Conservation (phyloP, 2,329 filamentous ascomycete genomes). For the Cladosporium sp. region DNA sequence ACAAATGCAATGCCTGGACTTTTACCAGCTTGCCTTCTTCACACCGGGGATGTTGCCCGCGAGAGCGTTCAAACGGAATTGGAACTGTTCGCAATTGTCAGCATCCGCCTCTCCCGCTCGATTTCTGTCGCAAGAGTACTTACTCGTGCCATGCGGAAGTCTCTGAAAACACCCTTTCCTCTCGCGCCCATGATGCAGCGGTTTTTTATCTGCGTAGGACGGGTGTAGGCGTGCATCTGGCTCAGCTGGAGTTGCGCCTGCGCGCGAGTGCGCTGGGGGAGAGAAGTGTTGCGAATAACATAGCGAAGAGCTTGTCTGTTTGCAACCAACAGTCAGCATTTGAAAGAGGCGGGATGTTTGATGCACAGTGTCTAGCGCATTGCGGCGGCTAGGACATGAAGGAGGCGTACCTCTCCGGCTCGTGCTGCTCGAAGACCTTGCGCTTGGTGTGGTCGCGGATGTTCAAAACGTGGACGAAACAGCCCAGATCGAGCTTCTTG, state of each 20-base stretch:
- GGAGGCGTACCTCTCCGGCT: conserved; percentile 74
- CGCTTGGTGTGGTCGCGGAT: conserved; percentile 97
- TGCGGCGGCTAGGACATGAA: background rate
- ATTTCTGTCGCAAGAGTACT: conserved; percentile 38
- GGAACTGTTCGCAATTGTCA: conserved; percentile 57
- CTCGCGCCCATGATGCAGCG: conserved; percentile 90
- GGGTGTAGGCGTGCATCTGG: conserved; percentile 95
- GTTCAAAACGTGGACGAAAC: conserved; percentile 79
- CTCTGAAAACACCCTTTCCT: conserved; percentile 81
- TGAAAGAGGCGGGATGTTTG: no score
- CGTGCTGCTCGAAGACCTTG: conserved; percentile 80
- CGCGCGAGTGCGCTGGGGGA: conserved; percentile 75
- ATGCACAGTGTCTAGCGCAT: no score
- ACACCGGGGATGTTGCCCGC: conserved; percentile 85
- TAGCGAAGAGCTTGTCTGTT: conserved; percentile 74
- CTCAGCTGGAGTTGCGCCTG: conserved; percentile 90
- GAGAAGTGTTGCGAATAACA: conserved; percentile 86
- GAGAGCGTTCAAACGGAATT: conserved; percentile 87
- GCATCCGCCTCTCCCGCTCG: conserved; percentile 2
- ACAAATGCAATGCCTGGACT: background rate
- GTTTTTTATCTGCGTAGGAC: conserved; percentile 90
- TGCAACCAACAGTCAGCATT: background rate
- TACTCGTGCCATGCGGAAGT: conserved; percentile 90
- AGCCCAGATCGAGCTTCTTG: conserved; percentile 84
- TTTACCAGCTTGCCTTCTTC: conserved; percentile 89